These are phyloP conservation scores for Rhodosporidiobolus sp. DNA, from an alignment of 768 basidiomycete genomes.

Conservation along the genomic window DNA sequence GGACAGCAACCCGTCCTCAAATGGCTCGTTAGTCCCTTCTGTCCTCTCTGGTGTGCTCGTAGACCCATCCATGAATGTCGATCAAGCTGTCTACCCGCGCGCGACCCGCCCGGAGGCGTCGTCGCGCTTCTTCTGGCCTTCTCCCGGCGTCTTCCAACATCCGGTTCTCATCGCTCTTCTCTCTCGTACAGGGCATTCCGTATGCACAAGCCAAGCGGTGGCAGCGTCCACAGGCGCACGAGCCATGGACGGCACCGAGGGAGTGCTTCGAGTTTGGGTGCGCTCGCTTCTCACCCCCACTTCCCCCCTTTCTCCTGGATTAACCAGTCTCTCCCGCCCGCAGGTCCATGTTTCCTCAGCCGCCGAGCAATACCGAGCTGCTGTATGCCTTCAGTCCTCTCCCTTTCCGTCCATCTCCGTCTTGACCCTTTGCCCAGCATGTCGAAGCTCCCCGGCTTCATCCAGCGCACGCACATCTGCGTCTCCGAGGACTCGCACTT, in stretches of 20 bases:
- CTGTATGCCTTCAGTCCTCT: neutral
- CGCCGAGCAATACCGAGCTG: slow-evolving; percentile 12
- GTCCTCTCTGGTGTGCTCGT: neutral
- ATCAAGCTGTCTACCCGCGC: too few relatives aligned
- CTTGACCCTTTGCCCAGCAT: neutral
- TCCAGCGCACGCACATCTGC: slow-evolving; percentile 13
- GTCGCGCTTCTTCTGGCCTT: neutral
- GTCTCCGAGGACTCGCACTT: slow-evolving; percentile 55
- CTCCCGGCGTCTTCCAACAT: neutral
- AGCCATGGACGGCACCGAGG: neutral
- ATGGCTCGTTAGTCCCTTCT: slow-evolving; percentile 30
- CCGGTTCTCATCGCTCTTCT: neutral
- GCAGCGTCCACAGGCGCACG: slow-evolving; percentile 3
- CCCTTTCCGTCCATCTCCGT: rapidly evolving
- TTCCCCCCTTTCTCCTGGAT: neutral
- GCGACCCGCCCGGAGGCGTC: neutral
- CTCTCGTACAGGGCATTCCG: slow-evolving; percentile 21
- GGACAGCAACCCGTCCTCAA: slow-evolving; percentile 8
- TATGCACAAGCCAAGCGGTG: slow-evolving; percentile 28
- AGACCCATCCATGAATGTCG: too few relatives aligned
- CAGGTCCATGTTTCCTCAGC: slow-evolving; percentile 31
- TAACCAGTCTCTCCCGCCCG: too few relatives aligned
- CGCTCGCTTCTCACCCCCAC: neutral
- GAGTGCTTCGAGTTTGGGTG: slow-evolving; percentile 33
- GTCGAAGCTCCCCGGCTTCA: slow-evolving; percentile 21